Conservation (phyloP, 2,329 filamentous ascomycete species). For the Xenoacremonium recifei region DNA sequence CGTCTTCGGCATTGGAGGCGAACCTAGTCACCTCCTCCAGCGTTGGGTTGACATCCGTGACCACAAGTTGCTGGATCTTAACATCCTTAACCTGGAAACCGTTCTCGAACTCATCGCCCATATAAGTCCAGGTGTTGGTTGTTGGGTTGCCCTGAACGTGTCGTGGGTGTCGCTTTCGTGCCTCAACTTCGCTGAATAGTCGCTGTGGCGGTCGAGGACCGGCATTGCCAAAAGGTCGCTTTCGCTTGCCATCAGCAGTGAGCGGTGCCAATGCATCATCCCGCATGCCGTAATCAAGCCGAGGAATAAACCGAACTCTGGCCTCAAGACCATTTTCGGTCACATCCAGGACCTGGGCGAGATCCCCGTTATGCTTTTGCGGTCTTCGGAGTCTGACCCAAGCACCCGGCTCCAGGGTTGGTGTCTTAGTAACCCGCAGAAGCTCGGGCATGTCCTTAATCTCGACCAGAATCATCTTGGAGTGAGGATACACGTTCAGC, state of each 20-base stretch:
- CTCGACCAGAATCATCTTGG: conserved; percentile 83
- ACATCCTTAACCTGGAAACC: conserved; percentile 94
- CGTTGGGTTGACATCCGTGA: conserved; percentile 87
- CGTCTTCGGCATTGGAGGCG: conserved; percentile 83
- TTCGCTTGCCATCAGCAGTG: conserved; percentile 69
- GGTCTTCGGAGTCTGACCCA: conserved; percentile 87
- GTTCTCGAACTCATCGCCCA: conserved; percentile 85
- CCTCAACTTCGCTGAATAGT: conserved; percentile 90
- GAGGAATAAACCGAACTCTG: conserved; percentile 81
- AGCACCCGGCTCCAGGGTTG: conserved; percentile 78
- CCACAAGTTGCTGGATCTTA: conserved; percentile 81
- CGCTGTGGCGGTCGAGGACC: conserved; percentile 79
- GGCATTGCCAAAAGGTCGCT: conserved; percentile 60
- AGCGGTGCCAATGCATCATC: conserved; percentile 61
- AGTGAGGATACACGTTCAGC: conserved; percentile 84
- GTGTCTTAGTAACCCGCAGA: conserved; percentile 84
- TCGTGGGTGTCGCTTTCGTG: conserved; percentile 78
- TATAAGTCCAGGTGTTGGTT: conserved; percentile 79
- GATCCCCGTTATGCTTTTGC: conserved; percentile 80
- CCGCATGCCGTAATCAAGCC: conserved; percentile 86
- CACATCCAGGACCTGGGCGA: conserved; percentile 89
- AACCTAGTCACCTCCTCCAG: conserved; percentile 97
- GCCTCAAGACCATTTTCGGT: conserved; percentile 91
- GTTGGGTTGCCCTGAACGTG: conserved; percentile 66
- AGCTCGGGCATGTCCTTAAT: conserved; percentile 98